These are phyloP conservation scores for Vickermania spadyakhi DNA, from an alignment of 208 protist species.

Conservation along the genomic window DNA sequence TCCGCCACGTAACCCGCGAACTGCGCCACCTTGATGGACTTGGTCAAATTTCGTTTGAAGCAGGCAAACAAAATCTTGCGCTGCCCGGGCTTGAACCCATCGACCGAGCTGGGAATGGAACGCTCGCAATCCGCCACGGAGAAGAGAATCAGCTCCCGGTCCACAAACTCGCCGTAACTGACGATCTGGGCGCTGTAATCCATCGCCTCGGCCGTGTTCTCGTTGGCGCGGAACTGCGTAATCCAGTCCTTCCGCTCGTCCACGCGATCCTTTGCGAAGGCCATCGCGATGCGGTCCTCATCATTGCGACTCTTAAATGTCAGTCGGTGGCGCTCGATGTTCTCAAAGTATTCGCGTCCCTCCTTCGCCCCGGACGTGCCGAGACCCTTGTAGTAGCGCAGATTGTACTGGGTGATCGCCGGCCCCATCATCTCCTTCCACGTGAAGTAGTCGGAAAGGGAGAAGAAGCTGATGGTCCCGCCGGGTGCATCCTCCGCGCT, in stretches of 20 bases:
- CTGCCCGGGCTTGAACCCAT: constrained; percentile 99
- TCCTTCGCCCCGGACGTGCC: constrained; percentile 95
- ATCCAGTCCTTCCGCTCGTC: constrained; percentile 99
- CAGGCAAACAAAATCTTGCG: constrained; percentile 99
- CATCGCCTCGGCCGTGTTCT: constrained; percentile 72
- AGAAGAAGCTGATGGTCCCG: constrained; percentile 96
- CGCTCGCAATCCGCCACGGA: constrained; percentile 95
- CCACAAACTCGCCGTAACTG: constrained; percentile 95
- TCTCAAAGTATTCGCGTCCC: constrained; percentile 99
- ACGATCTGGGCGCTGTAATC: constrained; percentile 90
- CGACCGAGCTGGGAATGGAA: constrained; percentile 92
- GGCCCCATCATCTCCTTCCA: constrained; percentile 89
- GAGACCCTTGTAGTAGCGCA: constrained; percentile 99
- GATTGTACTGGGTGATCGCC: constrained; percentile 84
- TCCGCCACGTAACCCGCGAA: constrained; percentile 99
- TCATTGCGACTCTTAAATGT: constrained; percentile 92
- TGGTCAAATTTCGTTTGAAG: constrained; percentile 98
- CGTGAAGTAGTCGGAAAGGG: constrained; percentile 97
- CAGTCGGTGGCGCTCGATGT: constrained; percentile 96
- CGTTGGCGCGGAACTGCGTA: constrained; percentile 78
- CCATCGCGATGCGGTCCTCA: constrained; percentile 95
- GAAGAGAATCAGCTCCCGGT: constrained; percentile 99
- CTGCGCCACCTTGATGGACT: constrained; percentile 99
- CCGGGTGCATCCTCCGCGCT: constrained; percentile 18
- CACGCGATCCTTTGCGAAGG: constrained; percentile 97